Conservation (phyloP, 768 basidiomycete genomes). For the Myochromella boudieri region DNA sequence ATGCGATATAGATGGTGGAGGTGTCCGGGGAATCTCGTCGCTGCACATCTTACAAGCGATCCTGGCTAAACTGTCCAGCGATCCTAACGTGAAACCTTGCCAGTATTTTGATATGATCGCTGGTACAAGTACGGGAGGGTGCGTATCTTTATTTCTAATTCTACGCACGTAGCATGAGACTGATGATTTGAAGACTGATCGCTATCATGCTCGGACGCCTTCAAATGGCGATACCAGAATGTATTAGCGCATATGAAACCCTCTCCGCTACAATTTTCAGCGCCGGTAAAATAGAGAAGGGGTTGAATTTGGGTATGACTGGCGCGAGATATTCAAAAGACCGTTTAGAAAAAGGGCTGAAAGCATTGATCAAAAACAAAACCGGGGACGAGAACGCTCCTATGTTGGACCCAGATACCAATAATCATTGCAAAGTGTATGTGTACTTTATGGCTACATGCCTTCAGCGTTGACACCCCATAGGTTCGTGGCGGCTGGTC, state of each 20-base stretch:
- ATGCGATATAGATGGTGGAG: constrained; percentile 38
- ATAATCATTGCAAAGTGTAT: constrained; percentile 30
- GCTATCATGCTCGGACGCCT: constrained; percentile 39
- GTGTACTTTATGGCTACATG: constrained; percentile 2
- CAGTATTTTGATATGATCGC: constrained; percentile 36
- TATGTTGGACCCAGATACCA: constrained; percentile 22
- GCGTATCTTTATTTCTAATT: not conserved
- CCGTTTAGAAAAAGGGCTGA: constrained; percentile 26
- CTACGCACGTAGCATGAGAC: not conserved
- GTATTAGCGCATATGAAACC: constrained; percentile 25
- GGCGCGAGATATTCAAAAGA: constrained; percentile 24
- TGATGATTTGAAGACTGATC: constrained; percentile 22
- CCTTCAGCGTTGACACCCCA: not conserved
- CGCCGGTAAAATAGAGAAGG: constrained; percentile 11
- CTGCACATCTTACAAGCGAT: constrained; percentile 29
- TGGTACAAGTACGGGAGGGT: constrained; percentile 36
- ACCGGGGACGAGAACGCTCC: constrained; percentile 25
- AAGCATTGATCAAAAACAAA: constrained; percentile 22
- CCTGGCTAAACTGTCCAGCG: constrained; percentile 25
- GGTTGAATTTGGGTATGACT: constrained; percentile 15
- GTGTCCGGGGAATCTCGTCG: constrained; percentile 33
- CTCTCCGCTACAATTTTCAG: constrained; percentile 31
- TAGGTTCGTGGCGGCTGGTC: constrained; percentile 27
- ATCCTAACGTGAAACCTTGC: constrained; percentile 24
- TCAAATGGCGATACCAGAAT: constrained; percentile 33